Evolutionary conservation across 164 flowering plant genomes (phyloP).

Genomic region (Stephania yunnanensis): DNA sequence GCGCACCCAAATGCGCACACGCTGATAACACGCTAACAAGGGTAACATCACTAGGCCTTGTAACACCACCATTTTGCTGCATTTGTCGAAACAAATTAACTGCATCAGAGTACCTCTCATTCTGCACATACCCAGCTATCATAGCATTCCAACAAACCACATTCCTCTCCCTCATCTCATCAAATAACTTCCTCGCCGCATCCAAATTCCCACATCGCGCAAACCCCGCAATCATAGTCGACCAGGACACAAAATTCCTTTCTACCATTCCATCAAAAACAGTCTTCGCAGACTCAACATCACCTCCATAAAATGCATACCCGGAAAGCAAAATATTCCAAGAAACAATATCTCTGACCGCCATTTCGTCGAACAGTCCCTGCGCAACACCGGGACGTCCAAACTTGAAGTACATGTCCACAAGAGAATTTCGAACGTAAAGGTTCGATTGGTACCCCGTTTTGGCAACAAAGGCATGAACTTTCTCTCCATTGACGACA

Average conservation of each 20-base stretch:
- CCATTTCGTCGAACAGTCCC: constrained; percentile 34
- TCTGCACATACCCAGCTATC: constrained; percentile 38
- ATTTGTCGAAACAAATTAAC: constrained; percentile 27
- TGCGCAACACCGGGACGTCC: constrained; percentile 17
- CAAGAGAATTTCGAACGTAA: constrained; percentile 31
- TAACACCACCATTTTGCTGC: constrained; percentile 22
- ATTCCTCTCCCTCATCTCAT: constrained; percentile 31
- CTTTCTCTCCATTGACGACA: constrained; percentile 16
- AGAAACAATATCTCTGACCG: constrained; percentile 28
- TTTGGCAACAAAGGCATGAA: constrained; percentile 20
- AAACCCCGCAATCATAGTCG: constrained; percentile 33
- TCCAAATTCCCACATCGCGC: constrained; percentile 24
- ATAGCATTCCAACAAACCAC: constrained; percentile 37
- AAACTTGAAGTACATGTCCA: constrained; percentile 36
- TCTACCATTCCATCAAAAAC: constrained; percentile 31
- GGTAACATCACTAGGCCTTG: constrained; percentile 31
- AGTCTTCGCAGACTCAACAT: constrained; percentile 20
- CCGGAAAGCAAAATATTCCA: constrained; percentile 38
- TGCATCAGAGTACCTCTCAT: constrained; percentile 31
- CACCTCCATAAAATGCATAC: constrained; percentile 27
- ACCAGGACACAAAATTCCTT: constrained; percentile 33
- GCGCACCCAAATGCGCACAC: constrained; percentile 38
- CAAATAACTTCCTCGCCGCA: constrained; percentile 28
- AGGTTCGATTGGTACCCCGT: constrained; percentile 25
- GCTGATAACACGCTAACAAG: constrained; percentile 35